These are phyloP conservation scores for Cystofilobasidium ferigula DNA, from an alignment of 768 basidiomycete genomes.

Conservation along the genomic window DNA sequence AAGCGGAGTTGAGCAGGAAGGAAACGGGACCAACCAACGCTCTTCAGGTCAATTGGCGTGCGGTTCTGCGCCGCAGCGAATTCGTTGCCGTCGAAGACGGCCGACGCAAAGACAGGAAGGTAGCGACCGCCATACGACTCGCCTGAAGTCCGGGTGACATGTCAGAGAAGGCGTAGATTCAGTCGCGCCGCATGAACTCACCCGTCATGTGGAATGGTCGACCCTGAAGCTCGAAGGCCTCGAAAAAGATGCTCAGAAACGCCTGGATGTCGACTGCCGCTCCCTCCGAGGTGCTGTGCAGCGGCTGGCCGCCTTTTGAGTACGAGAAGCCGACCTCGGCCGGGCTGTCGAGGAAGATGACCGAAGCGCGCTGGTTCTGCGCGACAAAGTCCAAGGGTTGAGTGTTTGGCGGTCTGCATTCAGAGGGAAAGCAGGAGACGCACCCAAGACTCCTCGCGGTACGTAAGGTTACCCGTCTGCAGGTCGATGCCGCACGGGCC, in stretches of 20 bases:
- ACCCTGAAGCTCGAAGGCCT: constrained; percentile 64
- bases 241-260: constrained; percentile 63
- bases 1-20: too few relatives aligned
- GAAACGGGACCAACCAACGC: too few relatives aligned
- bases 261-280: constrained; percentile 60
- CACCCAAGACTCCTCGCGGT: constrained; percentile 10
- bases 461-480: not conserved
- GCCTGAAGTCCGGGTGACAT: too few relatives aligned
- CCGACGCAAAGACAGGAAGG: constrained; percentile 52
- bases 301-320: constrained; percentile 24
- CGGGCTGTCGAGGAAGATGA: constrained; percentile 31
- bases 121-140: constrained; percentile 46
- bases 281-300: constrained; percentile 47
- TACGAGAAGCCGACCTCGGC: constrained; percentile 29
- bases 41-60: constrained; percentile 52
- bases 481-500: not conserved
- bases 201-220: constrained; percentile 51
- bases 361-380: constrained; percentile 26
- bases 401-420: constrained; percentile 13
- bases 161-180: too few relatives aligned
- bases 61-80: constrained; percentile 39
- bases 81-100: constrained; percentile 61
- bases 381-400: constrained; percentile 7
- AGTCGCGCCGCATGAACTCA: too few relatives aligned
- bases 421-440: not conserved